Evolutionary conservation across 176 grass and related monocot genomes (phyloP).

Genomic region (Rhynchospora tenuis): DNA sequence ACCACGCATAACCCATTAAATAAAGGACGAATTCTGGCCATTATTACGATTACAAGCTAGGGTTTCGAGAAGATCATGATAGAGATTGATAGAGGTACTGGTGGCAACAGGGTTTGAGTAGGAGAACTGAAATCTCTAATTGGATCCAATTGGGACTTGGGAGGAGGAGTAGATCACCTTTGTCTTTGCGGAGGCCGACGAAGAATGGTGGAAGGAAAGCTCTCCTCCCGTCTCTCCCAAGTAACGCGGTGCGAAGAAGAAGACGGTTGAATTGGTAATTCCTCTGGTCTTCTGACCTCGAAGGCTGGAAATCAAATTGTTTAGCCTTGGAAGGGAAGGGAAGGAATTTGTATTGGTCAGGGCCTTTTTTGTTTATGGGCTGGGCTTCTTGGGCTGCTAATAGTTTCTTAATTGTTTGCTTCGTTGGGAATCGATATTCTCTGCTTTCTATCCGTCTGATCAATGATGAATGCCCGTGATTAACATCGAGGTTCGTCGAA

Average conservation of each 20-base stretch:
- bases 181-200: background rate
- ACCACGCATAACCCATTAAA: slow-evolving; percentile 34
- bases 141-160: slow-evolving; percentile 3
- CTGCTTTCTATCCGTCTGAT: too few relatives aligned
- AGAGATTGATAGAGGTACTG: background rate
- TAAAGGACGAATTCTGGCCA: slow-evolving; percentile 15
- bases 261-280: background rate
- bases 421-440: too few relatives aligned
- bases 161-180: slow-evolving; percentile 24
- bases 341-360: too few relatives aligned
- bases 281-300: background rate
- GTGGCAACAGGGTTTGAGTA: background rate
- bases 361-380: too few relatives aligned
- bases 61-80: background rate
- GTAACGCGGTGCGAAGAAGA: background rate
- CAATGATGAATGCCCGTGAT: too few relatives aligned
- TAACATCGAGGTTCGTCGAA: too few relatives aligned
- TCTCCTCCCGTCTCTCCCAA: background rate
- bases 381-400: too few relatives aligned
- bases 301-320: background rate
- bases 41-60: slow-evolving; percentile 5
- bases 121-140: background rate
- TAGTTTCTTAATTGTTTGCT: too few relatives aligned
- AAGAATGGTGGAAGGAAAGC: background rate
- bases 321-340: background rate